Evolutionary conservation across 352 stramenopile genomes (phyloP).

Genomic region (Pythium brachiatum): DNA sequence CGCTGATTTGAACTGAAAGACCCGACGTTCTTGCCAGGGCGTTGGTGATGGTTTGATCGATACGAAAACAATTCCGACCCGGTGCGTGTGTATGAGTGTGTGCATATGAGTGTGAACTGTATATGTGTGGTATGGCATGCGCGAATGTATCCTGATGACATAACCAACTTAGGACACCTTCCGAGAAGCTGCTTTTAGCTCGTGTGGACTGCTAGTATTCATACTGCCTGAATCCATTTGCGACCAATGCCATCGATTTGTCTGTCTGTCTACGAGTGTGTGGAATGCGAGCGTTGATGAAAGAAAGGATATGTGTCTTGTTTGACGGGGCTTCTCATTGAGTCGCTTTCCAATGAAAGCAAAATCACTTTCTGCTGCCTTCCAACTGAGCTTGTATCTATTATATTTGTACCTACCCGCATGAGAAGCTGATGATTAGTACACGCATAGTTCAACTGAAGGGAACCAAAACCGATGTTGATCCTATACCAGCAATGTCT

Average conservation of each 20-base stretch:
- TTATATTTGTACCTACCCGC: conserved; percentile 15
- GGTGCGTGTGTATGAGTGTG: conserved; percentile 23
- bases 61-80: conserved; percentile 9
- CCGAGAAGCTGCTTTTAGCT: conserved; percentile 69
- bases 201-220: conserved; percentile 83
- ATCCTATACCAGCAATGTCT: conserved; percentile 72
- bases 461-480: conserved; percentile 49
- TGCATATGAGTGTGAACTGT: conserved; percentile 23
- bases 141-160: conserved; percentile 56
- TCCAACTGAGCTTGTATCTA: conserved; percentile 71
- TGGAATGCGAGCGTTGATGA: conserved; percentile 53
- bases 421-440: conserved; percentile 65
- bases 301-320: conserved; percentile 80
- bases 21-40: conserved; percentile 61
- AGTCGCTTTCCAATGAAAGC: conserved; percentile 49
- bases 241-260: conserved; percentile 14
- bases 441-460: conserved; percentile 86
- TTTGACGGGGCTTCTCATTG: conserved; percentile 32
- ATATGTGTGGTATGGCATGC: conserved; percentile 23
- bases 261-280: neutral
- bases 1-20: conserved; percentile 72
- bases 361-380: conserved; percentile 86
- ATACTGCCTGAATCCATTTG: conserved; percentile 75
- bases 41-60: conserved; percentile 73
- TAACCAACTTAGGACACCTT: conserved; percentile 80